A percentile compares a stretch with the other conserved stretches of the same genome.
Conservation (phyloP, 441 rosid species). For the Raphanus hybrid region DNA sequence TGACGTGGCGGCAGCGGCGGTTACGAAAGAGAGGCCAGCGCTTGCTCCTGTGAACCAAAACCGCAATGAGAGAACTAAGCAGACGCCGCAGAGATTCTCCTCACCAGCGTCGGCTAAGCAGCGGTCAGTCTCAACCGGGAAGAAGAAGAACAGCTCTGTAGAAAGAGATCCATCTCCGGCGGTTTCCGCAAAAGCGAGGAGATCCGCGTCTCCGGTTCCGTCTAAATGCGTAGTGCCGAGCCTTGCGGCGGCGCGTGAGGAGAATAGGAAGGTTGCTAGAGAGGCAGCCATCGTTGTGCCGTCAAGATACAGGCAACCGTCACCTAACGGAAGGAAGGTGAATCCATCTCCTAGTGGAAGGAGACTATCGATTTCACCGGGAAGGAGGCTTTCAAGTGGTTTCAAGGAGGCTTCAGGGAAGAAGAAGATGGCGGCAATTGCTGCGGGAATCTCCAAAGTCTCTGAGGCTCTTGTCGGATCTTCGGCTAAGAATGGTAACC, state of each 20-base stretch:
- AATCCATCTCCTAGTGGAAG: constrained; percentile 76
- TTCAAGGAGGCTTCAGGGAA: constrained; percentile 51
- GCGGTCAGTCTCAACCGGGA: constrained; percentile 61
- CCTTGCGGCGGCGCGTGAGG: constrained; percentile 73
- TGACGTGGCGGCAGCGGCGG: no score
- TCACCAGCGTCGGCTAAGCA: constrained; percentile 78
- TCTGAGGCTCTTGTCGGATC: constrained; percentile 71
- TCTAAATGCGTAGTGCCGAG: constrained; percentile 92
- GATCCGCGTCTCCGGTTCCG: constrained; percentile 90
- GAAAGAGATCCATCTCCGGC: constrained; percentile 75
- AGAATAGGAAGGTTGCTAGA: constrained; percentile 64
- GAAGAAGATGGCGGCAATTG: constrained; percentile 78
- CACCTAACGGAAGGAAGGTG: constrained; percentile 69
- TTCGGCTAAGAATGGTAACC: constrained; percentile 51
- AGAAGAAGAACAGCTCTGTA: constrained; percentile 48
- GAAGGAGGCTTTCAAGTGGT: constrained; percentile 73
- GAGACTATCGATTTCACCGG: constrained; percentile 78
- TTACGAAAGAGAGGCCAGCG: no score
- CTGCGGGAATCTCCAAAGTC: constrained; percentile 69
- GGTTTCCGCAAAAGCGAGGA: constrained; percentile 67
- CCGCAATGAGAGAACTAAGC: constrained; percentile 39
- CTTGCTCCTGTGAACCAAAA: constrained; percentile 60
- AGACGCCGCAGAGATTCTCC: constrained; percentile 67
- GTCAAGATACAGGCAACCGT: constrained; percentile 89
- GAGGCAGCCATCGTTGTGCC: constrained; percentile 91